Evolutionary conservation across 2,329 filamentous ascomycete genomes (phyloP).

Genomic region (Penicillium sp.): DNA sequence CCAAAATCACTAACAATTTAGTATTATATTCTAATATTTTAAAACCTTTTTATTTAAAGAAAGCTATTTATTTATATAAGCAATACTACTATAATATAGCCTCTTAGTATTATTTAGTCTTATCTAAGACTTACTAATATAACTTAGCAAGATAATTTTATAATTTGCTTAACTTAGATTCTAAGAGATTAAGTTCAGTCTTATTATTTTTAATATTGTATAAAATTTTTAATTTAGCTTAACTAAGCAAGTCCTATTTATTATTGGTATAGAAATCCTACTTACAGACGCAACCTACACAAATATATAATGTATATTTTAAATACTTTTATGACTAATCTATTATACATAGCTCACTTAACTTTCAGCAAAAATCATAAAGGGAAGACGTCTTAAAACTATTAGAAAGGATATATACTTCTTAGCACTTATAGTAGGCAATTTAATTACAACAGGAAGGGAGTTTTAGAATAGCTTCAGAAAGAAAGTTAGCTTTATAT

Average conservation of each 20-base stretch:
- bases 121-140: conserved; percentile 1
- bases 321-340: not conserved
- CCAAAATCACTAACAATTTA: conserved; percentile 1
- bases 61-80: not conserved
- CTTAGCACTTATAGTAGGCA: not conserved
- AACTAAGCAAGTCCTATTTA: not conserved
- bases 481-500: not conserved
- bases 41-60: conserved; percentile 3
- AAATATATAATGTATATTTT: not conserved
- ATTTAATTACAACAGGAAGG: not conserved
- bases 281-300: not conserved
- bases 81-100: not conserved
- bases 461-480: not conserved
- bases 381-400: not conserved
- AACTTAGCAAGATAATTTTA: not conserved
- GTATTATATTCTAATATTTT: conserved; percentile 2
- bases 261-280: not conserved
- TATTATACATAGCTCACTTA: not conserved
- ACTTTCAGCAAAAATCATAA: not conserved
- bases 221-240: not conserved
- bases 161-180: not conserved
- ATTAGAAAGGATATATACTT: too few relatives aligned
- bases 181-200: not conserved
- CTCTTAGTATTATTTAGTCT: conserved; percentile 1
- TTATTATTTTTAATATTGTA: not conserved